Percentiles rank a stretch among this genome's conserved stretches.
Evolutionary conservation across 2,329 filamentous ascomycete genomes (phyloP).

Genomic region (Aureobasidium uvarum): DNA sequence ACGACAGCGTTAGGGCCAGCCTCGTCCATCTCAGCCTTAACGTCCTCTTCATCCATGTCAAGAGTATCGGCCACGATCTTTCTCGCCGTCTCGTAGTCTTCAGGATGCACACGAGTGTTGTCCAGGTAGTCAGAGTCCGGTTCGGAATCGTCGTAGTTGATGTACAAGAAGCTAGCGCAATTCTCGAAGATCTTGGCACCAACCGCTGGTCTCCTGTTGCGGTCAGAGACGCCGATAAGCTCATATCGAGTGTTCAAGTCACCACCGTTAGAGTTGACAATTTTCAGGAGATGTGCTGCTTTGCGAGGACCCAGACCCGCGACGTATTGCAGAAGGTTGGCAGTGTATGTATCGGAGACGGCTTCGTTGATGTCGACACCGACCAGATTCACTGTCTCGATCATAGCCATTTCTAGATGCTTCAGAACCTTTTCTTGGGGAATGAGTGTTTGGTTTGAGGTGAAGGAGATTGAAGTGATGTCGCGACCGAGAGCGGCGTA

Average conservation of each 20-base stretch:
- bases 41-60: slow-evolving; percentile 95
- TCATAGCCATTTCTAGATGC: slow-evolving; percentile 91
- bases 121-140: slow-evolving; percentile 86
- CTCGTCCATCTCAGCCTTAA: slow-evolving; percentile 90
- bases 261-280: slow-evolving; percentile 88
- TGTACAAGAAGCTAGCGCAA: slow-evolving; percentile 90
- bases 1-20: slow-evolving; percentile 88
- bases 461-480: slow-evolving; percentile 80
- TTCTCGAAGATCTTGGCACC: slow-evolving; percentile 87
- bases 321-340: slow-evolving; percentile 85
- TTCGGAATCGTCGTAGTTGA: slow-evolving; percentile 81
- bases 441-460: slow-evolving; percentile 83
- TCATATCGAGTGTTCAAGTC: slow-evolving; percentile 80
- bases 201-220: slow-evolving; percentile 62
- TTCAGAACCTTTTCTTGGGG: slow-evolving; percentile 83
- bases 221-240: slow-evolving; percentile 80
- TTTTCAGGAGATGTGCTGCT: slow-evolving; percentile 78
- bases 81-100: slow-evolving; percentile 95
- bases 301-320: slow-evolving; percentile 91
- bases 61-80: slow-evolving; percentile 98
- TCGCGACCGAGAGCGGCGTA: slow-evolving; percentile 91
- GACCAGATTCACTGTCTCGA: slow-evolving; percentile 96
- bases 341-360: slow-evolving; percentile 74
- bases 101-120: slow-evolving; percentile 94
- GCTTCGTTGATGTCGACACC: slow-evolving; percentile 96